Base-by-base conservation (phyloP, 306 rosid species). In the Inga laurina region DNA sequence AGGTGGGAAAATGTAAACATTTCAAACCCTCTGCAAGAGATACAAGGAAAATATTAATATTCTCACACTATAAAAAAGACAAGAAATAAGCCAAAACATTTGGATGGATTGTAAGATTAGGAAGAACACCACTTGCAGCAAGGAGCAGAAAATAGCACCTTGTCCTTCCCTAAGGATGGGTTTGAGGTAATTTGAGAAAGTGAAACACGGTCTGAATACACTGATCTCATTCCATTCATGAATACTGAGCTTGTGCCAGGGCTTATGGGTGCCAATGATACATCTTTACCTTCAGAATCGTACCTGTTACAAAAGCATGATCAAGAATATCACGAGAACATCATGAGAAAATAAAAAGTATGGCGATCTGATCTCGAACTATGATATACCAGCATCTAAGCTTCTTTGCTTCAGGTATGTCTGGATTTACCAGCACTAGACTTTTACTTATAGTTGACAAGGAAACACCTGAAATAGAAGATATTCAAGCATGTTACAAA, bases 261-360 rank as follows among this genome's bases (percentile, higher is more conserved):
- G 80, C 93, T 77, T 19, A 92, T 74, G 74, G 97, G 82, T 39
- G 91, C 90, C 97, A 93, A 74, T 14, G 94, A 30, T 72, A 86
- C 44, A 61, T 80, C 98, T 83, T 89, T 95, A 22, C 99, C 99
- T 87, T 95, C 98, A 78, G 90, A 87, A 8, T 95, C 99, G 46
- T 90, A 93, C 99, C 99, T 91, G 84, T 75, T 27, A 44, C 48
- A 44, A 86, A 72, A 30, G n/a, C 30, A 49, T 56, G 30, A 67
- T 41, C 45, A 72, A 27, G 62, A 56, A 7, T 56, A 74, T 18
- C 51, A 34, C 21, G 8, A 43, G 41, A 48, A 66, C 18, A 44
- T 32, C 80, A 34, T 8, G 16, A 27, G 69, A 57, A 52, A 8
- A 54, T 7, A 54, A 72, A 62, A 30, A 15, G 7, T 22, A 43